Percentiles rank a stretch among this genome's conserved stretches.
Evolutionary conservation across 148 eudicot genomes (phyloP).

Genomic region (Amaranthus hypochondriacus): DNA sequence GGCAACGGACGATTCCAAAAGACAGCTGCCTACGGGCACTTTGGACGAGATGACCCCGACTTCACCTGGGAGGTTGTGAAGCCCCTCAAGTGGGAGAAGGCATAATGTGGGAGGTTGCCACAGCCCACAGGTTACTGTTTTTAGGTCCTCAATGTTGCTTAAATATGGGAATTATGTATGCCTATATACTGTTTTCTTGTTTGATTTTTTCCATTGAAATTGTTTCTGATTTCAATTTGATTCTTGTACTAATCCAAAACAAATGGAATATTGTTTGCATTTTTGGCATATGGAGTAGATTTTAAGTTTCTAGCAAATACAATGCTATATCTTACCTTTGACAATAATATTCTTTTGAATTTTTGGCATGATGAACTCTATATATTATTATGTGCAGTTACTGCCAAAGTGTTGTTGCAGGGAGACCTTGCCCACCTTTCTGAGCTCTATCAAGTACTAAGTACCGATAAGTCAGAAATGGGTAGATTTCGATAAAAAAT

Average conservation of each 20-base stretch:
- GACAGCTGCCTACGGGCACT: slow-evolving; percentile 45
- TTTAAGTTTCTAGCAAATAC: no score
- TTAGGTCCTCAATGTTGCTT: neutral
- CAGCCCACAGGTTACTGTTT: neutral
- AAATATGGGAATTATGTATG: no score
- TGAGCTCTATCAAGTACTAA: no score
- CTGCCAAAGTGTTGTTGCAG: no score
- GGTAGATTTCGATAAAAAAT: no score
- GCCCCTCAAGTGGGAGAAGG: slow-evolving; percentile 39
- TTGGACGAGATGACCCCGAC: slow-evolving; percentile 43
- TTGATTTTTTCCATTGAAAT: neutral
- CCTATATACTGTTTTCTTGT: neutral
- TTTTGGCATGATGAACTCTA: no score
- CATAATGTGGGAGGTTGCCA: neutral
- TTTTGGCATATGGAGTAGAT: neutral
- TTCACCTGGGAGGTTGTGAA: slow-evolving; percentile 45
- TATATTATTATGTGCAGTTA: no score
- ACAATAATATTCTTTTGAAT: no score
- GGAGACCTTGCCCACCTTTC: no score
- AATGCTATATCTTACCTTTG: no score
- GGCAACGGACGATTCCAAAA: slow-evolving; percentile 51
- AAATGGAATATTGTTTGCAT: slow-evolving; percentile 6
- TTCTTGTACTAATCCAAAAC: neutral
- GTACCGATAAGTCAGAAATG: no score
- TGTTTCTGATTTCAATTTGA: slow-evolving; percentile 9